These are phyloP conservation scores for Fraxinus angustifolia DNA, from an alignment of 305 asterid genomes.

Conservation along the genomic window DNA sequence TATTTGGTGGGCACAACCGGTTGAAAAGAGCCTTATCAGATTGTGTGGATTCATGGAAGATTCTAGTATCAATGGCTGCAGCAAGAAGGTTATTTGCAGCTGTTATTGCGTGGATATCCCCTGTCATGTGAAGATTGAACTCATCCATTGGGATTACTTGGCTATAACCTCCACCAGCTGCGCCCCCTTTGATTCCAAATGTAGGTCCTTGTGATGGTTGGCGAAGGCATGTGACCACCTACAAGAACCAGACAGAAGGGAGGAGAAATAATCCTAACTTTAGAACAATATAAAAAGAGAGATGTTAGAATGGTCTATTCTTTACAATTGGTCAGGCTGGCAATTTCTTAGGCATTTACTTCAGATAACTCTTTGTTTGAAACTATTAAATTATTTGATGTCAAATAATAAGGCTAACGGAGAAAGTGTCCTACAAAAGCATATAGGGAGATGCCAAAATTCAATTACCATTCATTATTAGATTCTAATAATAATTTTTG, in stretches of 20 bases:
- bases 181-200: constrained; percentile 96
- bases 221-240: constrained; percentile 90
- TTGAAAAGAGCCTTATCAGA: constrained; percentile 89
- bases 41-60: constrained; percentile 88
- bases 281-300: not conserved
- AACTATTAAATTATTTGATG: not conserved
- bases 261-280: not conserved
- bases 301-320: not conserved
- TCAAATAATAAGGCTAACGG: not conserved
- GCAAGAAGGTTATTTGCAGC: constrained; percentile 98
- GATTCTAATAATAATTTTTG: not conserved
- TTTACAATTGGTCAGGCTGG: not conserved
- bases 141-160: constrained; percentile 99
- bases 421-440: not conserved
- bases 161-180: constrained; percentile 99
- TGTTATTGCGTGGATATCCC: constrained; percentile 94
- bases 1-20: constrained; percentile 78
- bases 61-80: constrained; percentile 90
- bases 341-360: not conserved
- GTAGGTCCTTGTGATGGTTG: constrained; percentile 99
- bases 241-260: constrained; percentile 25
- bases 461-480: not conserved
- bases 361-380: not conserved
- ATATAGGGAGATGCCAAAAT: not conserved
- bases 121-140: constrained; percentile 94